Conservation (phyloP, 2,329 filamentous ascomycete species). For the Plenodomus biglobosus region DNA sequence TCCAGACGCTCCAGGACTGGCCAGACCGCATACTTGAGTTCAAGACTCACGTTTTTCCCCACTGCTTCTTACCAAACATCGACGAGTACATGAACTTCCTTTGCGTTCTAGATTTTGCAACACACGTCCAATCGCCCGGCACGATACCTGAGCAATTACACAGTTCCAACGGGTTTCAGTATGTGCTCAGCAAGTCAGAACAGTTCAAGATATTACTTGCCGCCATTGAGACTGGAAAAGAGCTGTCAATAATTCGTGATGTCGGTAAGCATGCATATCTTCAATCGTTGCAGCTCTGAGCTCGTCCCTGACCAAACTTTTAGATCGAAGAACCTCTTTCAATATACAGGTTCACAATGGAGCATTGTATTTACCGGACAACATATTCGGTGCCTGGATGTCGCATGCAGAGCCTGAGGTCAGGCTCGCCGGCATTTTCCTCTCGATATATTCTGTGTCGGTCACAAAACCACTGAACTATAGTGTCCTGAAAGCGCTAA, state of each 20-base stretch:
- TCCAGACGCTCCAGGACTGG: constrained; percentile 34
- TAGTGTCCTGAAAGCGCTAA: constrained; percentile 63
- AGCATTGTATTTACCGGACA: constrained; percentile 58
- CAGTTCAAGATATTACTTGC: constrained; percentile 43
- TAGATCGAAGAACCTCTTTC: constrained; percentile 28
- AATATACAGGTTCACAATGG: constrained; percentile 30
- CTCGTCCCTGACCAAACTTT: neutral
- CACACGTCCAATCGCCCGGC: constrained; percentile 26
- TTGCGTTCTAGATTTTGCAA: constrained; percentile 39
- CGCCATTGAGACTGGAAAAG: constrained; percentile 50
- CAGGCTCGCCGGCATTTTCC: constrained; percentile 76
- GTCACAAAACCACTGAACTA: constrained; percentile 71
- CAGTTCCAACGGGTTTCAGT: constrained; percentile 3
- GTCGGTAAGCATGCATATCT: constrained; percentile 30
- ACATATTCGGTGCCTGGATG: constrained; percentile 44
- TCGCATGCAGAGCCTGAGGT: constrained; percentile 51
- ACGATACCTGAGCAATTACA: constrained; percentile 18
- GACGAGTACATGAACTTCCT: constrained; percentile 47
- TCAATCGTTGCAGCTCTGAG: neutral
- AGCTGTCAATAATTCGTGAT: constrained; percentile 49
- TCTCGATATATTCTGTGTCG: constrained; percentile 74
- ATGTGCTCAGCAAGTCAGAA: constrained; percentile 19
- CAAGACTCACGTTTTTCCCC: constrained; percentile 51
- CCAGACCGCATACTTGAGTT: constrained; percentile 45
- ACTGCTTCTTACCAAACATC: constrained; percentile 48